Percentiles rank a stretch among this genome's conserved stretches.
phyloP scores from a whole-genome alignment of 371 early-diverging fungal genomes.

The Mucor circinelloides region DNA sequence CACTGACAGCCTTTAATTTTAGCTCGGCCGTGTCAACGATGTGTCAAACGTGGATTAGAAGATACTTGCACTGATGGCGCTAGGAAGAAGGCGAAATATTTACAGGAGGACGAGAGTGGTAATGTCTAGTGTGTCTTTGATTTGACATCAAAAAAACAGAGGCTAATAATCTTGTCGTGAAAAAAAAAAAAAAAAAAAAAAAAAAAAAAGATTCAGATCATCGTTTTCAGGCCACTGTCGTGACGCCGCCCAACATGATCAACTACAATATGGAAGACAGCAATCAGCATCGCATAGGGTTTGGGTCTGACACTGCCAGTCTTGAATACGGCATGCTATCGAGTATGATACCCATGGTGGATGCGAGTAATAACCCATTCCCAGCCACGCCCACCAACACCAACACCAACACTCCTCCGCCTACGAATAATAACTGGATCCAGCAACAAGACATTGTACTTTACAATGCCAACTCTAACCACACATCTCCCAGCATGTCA shows the following conservation, averaged over 20 bases:
- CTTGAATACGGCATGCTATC: conserved; percentile 79
- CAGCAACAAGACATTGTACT: conserved; percentile 7
- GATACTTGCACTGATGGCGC: conserved; percentile 73
- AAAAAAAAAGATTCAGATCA: conserved; percentile 6
- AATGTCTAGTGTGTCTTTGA: not conserved
- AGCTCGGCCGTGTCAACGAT: conserved; percentile 80
- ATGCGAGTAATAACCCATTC: not conserved
- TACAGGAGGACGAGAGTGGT: conserved; percentile 54
- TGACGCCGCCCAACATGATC: conserved; percentile 18
- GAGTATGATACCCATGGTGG: conserved; percentile 60
- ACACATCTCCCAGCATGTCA: conserved; percentile 15
- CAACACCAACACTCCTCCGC: not conserved
- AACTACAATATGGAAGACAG: conserved; percentile 26
- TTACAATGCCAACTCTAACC: conserved; percentile 5
- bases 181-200: too few relatives aligned
- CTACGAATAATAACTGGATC: conserved; percentile 1
- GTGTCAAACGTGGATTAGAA: conserved; percentile 71
- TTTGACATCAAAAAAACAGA: not conserved
- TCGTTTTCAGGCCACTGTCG: conserved; percentile 16
- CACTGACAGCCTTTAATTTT: not conserved
- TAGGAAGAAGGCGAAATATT: conserved; percentile 84
- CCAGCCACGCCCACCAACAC: conserved; percentile 2
- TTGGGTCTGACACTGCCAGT: conserved; percentile 78
- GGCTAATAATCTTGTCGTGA: too few relatives aligned
- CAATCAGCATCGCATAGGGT: conserved; percentile 36